Percentiles rank a stretch among this genome's conserved stretches.
Conservation (phyloP, 2,329 filamentous ascomycete species). For the Thelonectria discophora region DNA sequence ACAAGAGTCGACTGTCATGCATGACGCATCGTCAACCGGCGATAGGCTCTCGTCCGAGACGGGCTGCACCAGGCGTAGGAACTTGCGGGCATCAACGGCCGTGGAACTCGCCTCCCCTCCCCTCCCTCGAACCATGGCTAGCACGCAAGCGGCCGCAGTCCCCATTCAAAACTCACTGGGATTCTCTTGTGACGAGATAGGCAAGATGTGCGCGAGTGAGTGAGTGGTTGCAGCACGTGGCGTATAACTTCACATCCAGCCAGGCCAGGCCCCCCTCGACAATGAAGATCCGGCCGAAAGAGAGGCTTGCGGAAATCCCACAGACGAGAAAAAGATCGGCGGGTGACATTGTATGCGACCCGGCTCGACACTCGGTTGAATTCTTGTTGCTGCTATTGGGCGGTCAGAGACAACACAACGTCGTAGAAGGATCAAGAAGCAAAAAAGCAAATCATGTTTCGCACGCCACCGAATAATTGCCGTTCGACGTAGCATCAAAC, state of each 20-base stretch:
- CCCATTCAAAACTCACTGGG: neutral
- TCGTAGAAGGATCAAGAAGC: neutral
- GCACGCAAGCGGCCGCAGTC: neutral
- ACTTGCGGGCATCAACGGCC: neutral
- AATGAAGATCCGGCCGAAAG: too few relatives aligned
- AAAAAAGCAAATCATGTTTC: neutral
- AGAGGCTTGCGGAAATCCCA: too few relatives aligned
- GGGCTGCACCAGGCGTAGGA: neutral
- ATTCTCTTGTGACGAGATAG: neutral
- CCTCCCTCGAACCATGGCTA: neutral
- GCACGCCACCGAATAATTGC: neutral
- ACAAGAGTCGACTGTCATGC: neutral
- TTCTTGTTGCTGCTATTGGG: too few relatives aligned
- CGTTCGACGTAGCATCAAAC: conserved; percentile 4
- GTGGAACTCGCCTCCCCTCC: too few relatives aligned
- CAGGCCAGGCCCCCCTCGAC: too few relatives aligned
- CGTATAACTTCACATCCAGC: neutral
- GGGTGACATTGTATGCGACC: too few relatives aligned
- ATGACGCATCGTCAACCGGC: neutral
- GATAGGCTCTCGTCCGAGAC: neutral
- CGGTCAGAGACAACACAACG: neutral
- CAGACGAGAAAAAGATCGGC: too few relatives aligned
- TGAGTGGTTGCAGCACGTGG: neutral
- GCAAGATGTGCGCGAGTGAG: neutral
- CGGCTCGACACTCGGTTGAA: too few relatives aligned